phyloP scores from a whole-genome alignment of 2,329 filamentous ascomycete species.

The Ascochyta lentis region DNA sequence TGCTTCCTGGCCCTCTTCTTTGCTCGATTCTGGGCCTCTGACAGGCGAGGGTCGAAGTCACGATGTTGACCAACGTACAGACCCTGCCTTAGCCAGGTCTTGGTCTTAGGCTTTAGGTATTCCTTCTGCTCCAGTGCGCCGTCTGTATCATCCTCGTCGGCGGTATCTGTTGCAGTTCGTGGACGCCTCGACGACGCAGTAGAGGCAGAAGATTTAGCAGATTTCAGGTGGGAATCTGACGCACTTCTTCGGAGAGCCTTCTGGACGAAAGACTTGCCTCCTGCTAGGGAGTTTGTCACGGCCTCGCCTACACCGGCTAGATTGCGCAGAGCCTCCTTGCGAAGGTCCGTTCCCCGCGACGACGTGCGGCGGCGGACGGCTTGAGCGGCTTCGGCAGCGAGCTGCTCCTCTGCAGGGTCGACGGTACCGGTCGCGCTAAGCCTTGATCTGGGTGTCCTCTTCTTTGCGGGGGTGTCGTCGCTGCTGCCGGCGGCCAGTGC shows the following conservation, averaged over 20 bases:
- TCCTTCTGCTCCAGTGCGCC: conserved; percentile 24
- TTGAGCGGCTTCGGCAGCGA: conserved; percentile 41
- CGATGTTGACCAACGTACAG: conserved; percentile 81
- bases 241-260: conserved; percentile 37
- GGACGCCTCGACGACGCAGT: conserved; percentile 32
- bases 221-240: conserved; percentile 33
- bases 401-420: conserved; percentile 41
- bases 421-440: conserved; percentile 18
- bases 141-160: conserved; percentile 22
- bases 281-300: conserved; percentile 43
- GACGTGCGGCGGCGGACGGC: conserved; percentile 43
- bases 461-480: conserved; percentile 28
- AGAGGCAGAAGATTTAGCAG: conserved; percentile 19
- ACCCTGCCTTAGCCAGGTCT: conserved; percentile 82
- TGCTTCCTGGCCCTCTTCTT: conserved; percentile 37
- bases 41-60: conserved; percentile 51
- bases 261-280: conserved; percentile 45
- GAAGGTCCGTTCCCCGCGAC: conserved; percentile 42
- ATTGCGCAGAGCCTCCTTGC: conserved; percentile 43
- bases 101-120: conserved; percentile 56
- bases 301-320: conserved; percentile 37
- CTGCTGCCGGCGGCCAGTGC: conserved; percentile 17
- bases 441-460: conserved; percentile 23
- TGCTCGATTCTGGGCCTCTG: conserved; percentile 55
- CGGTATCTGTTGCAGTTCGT: conserved; percentile 27